Evolutionary conservation across 1,139 yeast species (phyloP), one percentile per base, ranked within the genome.

Genomic region (Yamadazyma siamensis): DNA sequence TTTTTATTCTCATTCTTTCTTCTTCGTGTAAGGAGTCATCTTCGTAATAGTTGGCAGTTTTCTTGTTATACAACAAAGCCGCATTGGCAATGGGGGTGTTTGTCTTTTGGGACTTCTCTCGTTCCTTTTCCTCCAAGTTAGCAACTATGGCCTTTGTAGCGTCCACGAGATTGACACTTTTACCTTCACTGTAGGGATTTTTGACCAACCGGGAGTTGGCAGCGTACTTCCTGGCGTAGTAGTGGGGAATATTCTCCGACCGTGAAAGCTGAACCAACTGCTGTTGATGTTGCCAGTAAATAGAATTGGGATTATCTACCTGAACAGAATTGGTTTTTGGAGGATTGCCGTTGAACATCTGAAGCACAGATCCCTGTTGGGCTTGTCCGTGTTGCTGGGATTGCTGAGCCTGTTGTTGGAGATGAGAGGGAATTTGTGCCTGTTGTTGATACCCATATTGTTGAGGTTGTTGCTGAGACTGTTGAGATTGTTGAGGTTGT

Each of bases 211-310:
- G 64, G 13, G 91, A 85, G 45, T 85, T 75, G 35, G 86, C 75
- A 2, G 97, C 97, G 34, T 94, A 94, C 47, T 84, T 85, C 41
- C 96, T 75, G 3, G 98, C 98, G 58, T 88, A 91, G 45, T 75
- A 83, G 59, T 91, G 96, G 7, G 96, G 88, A 25, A 75, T 61
- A 39, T 65, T 71, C 11, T 89, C 75, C 41, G 76, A 78, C 56
- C 95, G 73, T 5, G 96, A 84, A 26, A 85, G 59, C 40, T 81
- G 87, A 20, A 81, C 84, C 43, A 91, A 70, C 53, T 83, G 94
- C 35, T 75, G 65, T 61, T 91, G 98, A 49, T 88, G 88, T 54
- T 83, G 87, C 96, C 96, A 88, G 52, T 77, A 77, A 5, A 75
- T 60, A 11, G 86, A 71, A 32, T 65, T 63, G 13, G 78, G 57